phyloP scores from a whole-genome alignment of 2,329 filamentous ascomycete genomes.

The Exophiala sp. region DNA sequence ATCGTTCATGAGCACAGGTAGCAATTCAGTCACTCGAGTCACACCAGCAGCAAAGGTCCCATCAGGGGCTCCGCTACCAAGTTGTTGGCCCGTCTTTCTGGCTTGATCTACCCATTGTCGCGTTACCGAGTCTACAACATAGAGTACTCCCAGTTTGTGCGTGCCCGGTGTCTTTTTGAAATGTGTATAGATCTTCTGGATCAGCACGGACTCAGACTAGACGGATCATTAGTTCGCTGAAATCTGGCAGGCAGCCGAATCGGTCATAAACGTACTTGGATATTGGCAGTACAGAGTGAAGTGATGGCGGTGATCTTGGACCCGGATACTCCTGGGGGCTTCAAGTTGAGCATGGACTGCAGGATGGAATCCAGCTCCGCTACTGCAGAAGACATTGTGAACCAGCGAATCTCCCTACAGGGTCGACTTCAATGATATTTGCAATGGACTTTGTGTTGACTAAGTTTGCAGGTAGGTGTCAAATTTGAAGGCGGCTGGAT shows the following conservation, averaged over 20 bases:
- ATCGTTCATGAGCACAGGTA: slow-evolving; percentile 92
- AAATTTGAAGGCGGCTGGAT: not conserved
- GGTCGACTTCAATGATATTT: slow-evolving; percentile 13
- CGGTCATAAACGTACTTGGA: slow-evolving; percentile 62
- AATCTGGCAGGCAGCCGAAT: not conserved
- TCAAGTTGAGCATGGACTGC: slow-evolving; percentile 84
- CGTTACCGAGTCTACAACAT: slow-evolving; percentile 99
- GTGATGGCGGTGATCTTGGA: slow-evolving; percentile 87
- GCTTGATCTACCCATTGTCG: slow-evolving; percentile 98
- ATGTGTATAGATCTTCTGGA: slow-evolving; percentile 94
- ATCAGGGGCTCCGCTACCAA: slow-evolving; percentile 74
- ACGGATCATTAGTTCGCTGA: slow-evolving; percentile 30
- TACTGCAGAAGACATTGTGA: slow-evolving; percentile 71
- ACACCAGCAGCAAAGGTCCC: slow-evolving; percentile 93
- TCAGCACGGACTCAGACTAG: slow-evolving; percentile 88
- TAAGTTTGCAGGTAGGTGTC: slow-evolving; percentile 3
- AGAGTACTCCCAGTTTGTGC: slow-evolving; percentile 97
- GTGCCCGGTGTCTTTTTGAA: slow-evolving; percentile 92
- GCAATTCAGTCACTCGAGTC: slow-evolving; percentile 90
- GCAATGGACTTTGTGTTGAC: slow-evolving; percentile 5
- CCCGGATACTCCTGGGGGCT: slow-evolving; percentile 88
- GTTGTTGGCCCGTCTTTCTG: slow-evolving; percentile 73
- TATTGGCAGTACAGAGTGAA: slow-evolving; percentile 76
- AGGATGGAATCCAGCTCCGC: slow-evolving; percentile 84
- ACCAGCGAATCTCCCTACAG: slow-evolving; percentile 16